Evolutionary conservation across 257 asterid species (phyloP).

Genomic region (Henckelia pumila): DNA sequence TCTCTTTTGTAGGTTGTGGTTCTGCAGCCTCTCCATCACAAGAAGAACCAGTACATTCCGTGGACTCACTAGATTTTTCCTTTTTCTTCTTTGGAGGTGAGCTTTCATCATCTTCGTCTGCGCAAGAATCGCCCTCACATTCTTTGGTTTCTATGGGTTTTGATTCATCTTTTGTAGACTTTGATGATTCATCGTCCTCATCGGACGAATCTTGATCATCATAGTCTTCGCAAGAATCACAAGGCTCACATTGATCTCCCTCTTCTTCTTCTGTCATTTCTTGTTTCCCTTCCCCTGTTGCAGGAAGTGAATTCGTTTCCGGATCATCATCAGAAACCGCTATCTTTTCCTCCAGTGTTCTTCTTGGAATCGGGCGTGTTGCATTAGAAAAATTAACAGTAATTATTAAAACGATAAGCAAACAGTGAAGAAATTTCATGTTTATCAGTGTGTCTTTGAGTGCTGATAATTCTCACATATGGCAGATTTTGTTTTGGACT

Average conservation of each 20-base stretch:
- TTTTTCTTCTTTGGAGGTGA: neutral
- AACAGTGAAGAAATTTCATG: neutral
- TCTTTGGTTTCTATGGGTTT: no score
- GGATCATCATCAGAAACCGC: neutral
- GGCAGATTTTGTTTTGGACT: no score
- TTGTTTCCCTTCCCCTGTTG: neutral
- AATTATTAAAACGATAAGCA: neutral
- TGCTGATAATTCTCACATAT: no score
- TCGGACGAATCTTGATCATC: neutral
- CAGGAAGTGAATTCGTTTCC: neutral
- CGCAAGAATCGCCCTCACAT: no score
- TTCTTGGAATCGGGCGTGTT: neutral
- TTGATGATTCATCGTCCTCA: neutral
- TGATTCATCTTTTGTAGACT: no score
- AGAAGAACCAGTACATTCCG: no score
- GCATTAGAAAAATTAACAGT: neutral
- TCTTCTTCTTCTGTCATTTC: neutral
- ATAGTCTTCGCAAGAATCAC: neutral
- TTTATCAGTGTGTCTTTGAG: no score
- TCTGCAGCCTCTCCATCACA: neutral
- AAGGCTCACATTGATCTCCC: neutral
- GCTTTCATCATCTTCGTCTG: neutral
- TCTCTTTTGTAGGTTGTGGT: neutral
- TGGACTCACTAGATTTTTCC: no score
- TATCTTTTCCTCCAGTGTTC: neutral